Evolutionary conservation across 2,329 filamentous ascomycete genomes (phyloP).

Genomic region (Helminthosporium solani): DNA sequence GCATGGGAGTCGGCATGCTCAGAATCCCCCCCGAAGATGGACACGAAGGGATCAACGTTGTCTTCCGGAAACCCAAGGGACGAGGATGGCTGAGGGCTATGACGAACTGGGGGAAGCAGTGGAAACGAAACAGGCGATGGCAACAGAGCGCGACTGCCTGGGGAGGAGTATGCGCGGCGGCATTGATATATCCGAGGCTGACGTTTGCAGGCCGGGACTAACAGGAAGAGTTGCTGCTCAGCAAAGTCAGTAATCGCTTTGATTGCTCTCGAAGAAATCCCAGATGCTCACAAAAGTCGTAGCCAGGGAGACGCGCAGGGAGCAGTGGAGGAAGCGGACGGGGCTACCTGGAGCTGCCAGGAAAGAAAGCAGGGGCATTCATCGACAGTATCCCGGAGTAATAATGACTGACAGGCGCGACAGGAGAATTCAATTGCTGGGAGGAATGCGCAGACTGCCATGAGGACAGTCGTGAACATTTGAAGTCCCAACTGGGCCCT

Average conservation of each 20-base stretch:
- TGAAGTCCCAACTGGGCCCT: background rate
- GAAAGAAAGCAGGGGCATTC: slow-evolving; percentile 39
- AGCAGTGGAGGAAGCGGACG: slow-evolving; percentile 20
- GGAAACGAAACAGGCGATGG: background rate
- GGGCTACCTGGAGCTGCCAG: slow-evolving; percentile 37
- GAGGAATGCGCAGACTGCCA: background rate
- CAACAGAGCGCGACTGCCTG: background rate
- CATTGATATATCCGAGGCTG: too few relatives aligned
- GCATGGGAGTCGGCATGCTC: background rate
- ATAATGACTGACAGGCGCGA: background rate
- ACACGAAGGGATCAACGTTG: background rate
- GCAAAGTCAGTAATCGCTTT: slow-evolving; percentile 2
- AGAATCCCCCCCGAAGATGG: background rate
- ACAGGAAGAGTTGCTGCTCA: background rate
- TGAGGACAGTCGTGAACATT: slow-evolving; percentile 3
- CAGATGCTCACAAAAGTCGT: slow-evolving; percentile 13
- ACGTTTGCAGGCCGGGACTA: background rate
- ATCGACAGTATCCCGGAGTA: slow-evolving; percentile 24
- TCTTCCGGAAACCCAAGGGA: background rate
- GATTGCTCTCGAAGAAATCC: background rate
- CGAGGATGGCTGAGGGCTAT: slow-evolving; percentile 1
- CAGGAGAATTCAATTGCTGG: slow-evolving; percentile 3
- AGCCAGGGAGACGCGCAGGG: slow-evolving; percentile 14
- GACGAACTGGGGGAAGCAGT: background rate
- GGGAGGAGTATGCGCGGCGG: background rate